These are phyloP conservation scores for Lepidium campestre DNA, from an alignment of 441 rosid genomes.

Conservation along the genomic window DNA sequence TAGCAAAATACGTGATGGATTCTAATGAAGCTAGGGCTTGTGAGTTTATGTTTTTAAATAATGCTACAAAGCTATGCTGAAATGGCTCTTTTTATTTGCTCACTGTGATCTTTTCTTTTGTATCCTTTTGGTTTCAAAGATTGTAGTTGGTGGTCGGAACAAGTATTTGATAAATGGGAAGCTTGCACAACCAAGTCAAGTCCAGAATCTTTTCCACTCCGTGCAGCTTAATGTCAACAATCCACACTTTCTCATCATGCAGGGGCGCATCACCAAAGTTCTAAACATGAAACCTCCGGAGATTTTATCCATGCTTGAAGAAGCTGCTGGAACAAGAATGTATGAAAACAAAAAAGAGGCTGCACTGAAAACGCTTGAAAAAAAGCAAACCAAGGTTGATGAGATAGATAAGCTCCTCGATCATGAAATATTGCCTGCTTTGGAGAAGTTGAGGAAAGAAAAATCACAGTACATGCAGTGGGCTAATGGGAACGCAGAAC, in stretches of 20 bases:
- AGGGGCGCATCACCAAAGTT: conserved; percentile 98
- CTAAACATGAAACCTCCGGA: conserved; percentile 97
- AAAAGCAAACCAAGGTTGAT: conserved; percentile 93
- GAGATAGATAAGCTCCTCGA: conserved; percentile 95
- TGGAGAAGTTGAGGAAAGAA: conserved; percentile 92
- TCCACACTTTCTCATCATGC: conserved; percentile 99
- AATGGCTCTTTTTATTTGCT: conserved; percentile 33
- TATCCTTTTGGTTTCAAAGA: conserved; percentile 40
- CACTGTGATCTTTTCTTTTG: conserved; percentile 29
- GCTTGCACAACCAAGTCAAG: conserved; percentile 96
- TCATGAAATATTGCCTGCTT: conserved; percentile 85
- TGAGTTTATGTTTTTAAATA: neutral
- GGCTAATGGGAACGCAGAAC: conserved; percentile 80
- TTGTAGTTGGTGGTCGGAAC: conserved; percentile 97
- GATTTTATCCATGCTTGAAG: conserved; percentile 98
- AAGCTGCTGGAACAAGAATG: conserved; percentile 99
- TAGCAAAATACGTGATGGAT: neutral
- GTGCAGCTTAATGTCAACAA: conserved; percentile 97
- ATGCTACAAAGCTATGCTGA: conserved; percentile 47
- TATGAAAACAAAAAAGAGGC: conserved; percentile 94
- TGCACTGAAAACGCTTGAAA: conserved; percentile 89
- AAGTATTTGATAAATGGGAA: conserved; percentile 95
- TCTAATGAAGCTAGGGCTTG: neutral
- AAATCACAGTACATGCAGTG: conserved; percentile 92
- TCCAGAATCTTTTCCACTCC: conserved; percentile 94